These are phyloP conservation scores for Plenodomus tracheiphilus DNA, from an alignment of 2,329 filamentous ascomycete species.

Conservation along the genomic window DNA sequence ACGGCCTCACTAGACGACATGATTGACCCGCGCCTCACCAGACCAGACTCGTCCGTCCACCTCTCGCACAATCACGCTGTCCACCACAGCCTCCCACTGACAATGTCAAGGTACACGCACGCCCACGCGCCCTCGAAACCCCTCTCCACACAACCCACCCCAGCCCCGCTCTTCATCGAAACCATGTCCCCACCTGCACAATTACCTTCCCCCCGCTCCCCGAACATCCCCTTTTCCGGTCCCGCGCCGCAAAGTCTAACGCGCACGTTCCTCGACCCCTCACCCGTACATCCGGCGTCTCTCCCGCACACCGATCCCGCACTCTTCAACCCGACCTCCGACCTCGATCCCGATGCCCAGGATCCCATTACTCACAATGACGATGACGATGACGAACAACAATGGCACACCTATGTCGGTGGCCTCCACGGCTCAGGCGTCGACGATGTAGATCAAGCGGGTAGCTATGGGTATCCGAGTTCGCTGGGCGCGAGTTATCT, in stretches of 20 bases:
- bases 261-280: constrained; percentile 32
- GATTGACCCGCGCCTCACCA: constrained; percentile 37
- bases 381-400: constrained; percentile 15
- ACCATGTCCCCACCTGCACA: constrained; percentile 13
- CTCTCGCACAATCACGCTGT: constrained; percentile 29
- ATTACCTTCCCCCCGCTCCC: constrained; percentile 17
- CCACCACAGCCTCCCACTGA: constrained; percentile 37
- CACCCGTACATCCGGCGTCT: constrained; percentile 14
- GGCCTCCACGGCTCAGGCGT: constrained; percentile 38
- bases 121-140: constrained; percentile 27
- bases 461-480: constrained; percentile 40
- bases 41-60: constrained; percentile 12
- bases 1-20: constrained; percentile 36
- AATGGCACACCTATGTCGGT: constrained; percentile 43
- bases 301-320: constrained; percentile 27
- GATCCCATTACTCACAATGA: constrained; percentile 6
- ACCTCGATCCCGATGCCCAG: constrained; percentile 14
- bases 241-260: constrained; percentile 21
- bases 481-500: constrained; percentile 43
- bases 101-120: constrained; percentile 13
- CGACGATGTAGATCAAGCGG: constrained; percentile 40
- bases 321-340: constrained; percentile 2
- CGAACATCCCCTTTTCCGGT: constrained; percentile 21
- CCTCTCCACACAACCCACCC: constrained; percentile 4
- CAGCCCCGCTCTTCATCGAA: constrained; percentile 12